Conservation (phyloP, 2,329 filamentous ascomycete species). For the Trichoderma lentiforme region DNA sequence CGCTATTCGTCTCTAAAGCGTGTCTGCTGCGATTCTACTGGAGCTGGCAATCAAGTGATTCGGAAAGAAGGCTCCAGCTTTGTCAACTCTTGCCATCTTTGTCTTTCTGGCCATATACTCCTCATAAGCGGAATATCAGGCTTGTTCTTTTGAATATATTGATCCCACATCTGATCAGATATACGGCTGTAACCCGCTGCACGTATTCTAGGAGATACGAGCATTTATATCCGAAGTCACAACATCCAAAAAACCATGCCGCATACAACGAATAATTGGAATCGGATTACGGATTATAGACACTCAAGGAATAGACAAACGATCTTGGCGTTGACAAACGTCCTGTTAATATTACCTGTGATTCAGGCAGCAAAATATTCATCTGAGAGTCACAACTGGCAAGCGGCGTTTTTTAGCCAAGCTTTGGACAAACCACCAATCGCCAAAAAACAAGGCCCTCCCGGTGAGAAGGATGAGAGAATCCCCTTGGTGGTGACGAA, state of each 20-base stretch:
- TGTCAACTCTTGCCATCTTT: not conserved
- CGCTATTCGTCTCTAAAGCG: not conserved
- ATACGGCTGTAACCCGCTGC: not conserved
- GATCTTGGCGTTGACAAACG: slow-evolving; percentile 21
- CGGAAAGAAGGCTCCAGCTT: not conserved
- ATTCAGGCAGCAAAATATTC: slow-evolving; percentile 20
- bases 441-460: slow-evolving; percentile 31
- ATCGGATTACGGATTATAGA: not conserved
- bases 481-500: slow-evolving; percentile 68
- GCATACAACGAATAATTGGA: not conserved
- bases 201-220: not conserved
- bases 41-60: not conserved
- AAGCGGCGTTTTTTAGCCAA: slow-evolving; percentile 28
- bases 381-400: slow-evolving; percentile 24
- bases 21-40: not conserved
- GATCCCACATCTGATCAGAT: not conserved
- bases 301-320: slow-evolving; percentile 25
- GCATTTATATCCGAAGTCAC: not conserved
- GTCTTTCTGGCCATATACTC: not conserved
- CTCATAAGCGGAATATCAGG: not conserved
- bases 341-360: slow-evolving; percentile 23
- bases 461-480: slow-evolving; percentile 35
- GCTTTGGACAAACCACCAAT: slow-evolving; percentile 23
- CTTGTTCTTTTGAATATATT: not conserved
- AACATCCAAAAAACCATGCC: not conserved